Conservation (phyloP, 2,329 filamentous ascomycete species). For the Pyricularia pennisetigena region DNA sequence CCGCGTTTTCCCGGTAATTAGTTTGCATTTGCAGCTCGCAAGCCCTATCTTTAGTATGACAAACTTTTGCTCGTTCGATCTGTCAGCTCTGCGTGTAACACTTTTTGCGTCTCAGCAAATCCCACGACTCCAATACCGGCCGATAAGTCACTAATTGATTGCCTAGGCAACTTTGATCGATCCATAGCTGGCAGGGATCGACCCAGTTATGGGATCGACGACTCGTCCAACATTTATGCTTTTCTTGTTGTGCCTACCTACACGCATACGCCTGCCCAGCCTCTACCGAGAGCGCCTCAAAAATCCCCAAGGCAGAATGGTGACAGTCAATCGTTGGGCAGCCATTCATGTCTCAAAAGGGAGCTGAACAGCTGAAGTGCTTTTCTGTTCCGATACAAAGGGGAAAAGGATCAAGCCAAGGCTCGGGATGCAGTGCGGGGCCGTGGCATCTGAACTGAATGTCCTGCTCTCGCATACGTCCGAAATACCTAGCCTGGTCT, state of each 20-base stretch:
- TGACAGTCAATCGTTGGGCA: background rate
- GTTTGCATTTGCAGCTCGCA: background rate
- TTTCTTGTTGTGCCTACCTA: too few relatives aligned
- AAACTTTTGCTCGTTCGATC: background rate
- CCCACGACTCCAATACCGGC: background rate
- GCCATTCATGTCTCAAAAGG: background rate
- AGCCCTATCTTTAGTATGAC: background rate
- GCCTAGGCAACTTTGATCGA: background rate
- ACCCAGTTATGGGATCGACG: background rate
- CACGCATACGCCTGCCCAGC: background rate
- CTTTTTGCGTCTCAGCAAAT: background rate
- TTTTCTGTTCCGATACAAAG: background rate
- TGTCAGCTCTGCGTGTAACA: background rate
- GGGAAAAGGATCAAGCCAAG: background rate
- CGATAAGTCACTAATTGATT: background rate
- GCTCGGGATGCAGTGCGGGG: background rate
- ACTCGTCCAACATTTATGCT: background rate
- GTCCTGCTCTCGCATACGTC: background rate
- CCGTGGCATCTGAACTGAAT: too few relatives aligned
- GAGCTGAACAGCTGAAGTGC: background rate
- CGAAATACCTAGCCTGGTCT: background rate
- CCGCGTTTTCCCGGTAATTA: background rate
- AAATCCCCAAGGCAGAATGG: background rate
- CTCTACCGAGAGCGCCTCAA: background rate
- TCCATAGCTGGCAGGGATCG: background rate